Percentiles rank a stretch among this genome's conserved stretches.
phyloP scores from a whole-genome alignment of 108 stramenopile species.

The Discostella pseudostelligera region DNA sequence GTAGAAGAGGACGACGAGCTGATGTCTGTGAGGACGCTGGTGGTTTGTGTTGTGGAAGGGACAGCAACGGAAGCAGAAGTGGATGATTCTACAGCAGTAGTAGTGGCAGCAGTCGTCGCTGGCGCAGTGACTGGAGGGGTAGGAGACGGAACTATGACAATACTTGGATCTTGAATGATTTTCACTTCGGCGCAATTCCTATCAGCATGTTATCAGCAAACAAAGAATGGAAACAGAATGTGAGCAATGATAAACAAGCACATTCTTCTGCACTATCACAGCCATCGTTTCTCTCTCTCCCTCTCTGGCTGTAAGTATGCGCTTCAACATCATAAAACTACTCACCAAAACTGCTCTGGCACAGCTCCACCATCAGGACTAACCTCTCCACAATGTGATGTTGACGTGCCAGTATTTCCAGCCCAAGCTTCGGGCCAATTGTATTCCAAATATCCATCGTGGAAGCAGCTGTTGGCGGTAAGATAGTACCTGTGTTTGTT shows the following conservation, averaged over 20 bases:
- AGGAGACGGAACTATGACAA: neutral
- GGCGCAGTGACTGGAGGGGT: neutral
- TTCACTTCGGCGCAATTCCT: constrained; percentile 38
- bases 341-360: constrained; percentile 19
- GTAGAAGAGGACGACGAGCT: constrained; percentile 6
- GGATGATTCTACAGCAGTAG: neutral
- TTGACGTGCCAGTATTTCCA: neutral
- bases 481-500: constrained; percentile 35
- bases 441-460: constrained; percentile 42
- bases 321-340: too few relatives aligned
- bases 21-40: neutral
- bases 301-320: too few relatives aligned
- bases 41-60: neutral
- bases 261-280: too few relatives aligned
- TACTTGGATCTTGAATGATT: constrained; percentile 12
- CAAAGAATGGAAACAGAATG: neutral
- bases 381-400: constrained; percentile 21
- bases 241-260: neutral
- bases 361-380: constrained; percentile 20
- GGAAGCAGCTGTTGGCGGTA: constrained; percentile 48
- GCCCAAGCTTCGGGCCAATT: constrained; percentile 41
- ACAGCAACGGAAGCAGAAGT: neutral
- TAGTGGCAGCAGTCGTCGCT: neutral
- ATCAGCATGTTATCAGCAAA: neutral
- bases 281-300: neutral